A percentile compares a stretch with the other conserved stretches of the same genome.
phyloP scores from a whole-genome alignment of 23 red algal genomes.

The Pyropia haitanensis region DNA sequence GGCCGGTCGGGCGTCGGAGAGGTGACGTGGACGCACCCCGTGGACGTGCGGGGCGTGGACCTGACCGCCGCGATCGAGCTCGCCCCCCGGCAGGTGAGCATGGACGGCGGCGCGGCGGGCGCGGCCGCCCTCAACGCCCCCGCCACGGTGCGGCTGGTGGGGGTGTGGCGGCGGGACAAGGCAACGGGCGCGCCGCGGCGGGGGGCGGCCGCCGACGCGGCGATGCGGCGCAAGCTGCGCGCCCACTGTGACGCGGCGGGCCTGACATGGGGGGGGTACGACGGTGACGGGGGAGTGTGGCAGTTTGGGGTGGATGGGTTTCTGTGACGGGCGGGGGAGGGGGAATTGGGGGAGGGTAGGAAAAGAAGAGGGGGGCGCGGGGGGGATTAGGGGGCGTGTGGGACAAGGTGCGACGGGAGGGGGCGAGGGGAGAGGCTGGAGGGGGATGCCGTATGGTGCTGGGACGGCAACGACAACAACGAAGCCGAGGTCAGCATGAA shows the following conservation, averaged over 20 bases:
- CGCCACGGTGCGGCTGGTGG: slow-evolving; percentile 37
- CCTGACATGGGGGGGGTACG: slow-evolving; percentile 62
- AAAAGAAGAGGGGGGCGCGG: too few species aligned
- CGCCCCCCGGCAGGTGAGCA: slow-evolving; percentile 46
- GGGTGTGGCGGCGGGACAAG: slow-evolving; percentile 50
- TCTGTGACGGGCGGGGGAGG: too few species aligned
- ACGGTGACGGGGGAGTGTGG: slow-evolving; percentile 66
- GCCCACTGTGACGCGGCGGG: slow-evolving; percentile 65
- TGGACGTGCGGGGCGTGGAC: slow-evolving; percentile 71
- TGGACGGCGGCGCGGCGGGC: slow-evolving; percentile 19
- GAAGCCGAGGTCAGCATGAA: too few species aligned
- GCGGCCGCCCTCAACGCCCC: slow-evolving; percentile 58
- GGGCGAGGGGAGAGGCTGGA: too few species aligned
- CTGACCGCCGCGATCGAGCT: slow-evolving; percentile 56
- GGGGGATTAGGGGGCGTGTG: too few species aligned
- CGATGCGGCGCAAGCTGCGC: slow-evolving; percentile 52
- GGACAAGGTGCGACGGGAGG: too few species aligned
- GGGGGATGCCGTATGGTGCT: too few species aligned
- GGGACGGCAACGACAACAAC: too few species aligned
- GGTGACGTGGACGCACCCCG: slow-evolving; percentile 43
- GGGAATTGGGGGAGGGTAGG: too few species aligned
- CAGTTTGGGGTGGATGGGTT: slow-evolving; percentile 56
- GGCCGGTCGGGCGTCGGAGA: slow-evolving; percentile 51
- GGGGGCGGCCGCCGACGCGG: slow-evolving; percentile 26
- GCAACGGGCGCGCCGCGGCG: slow-evolving; percentile 25